phyloP scores from a whole-genome alignment of 257 asterid genomes.

The Jacaranda mimosifolia region DNA sequence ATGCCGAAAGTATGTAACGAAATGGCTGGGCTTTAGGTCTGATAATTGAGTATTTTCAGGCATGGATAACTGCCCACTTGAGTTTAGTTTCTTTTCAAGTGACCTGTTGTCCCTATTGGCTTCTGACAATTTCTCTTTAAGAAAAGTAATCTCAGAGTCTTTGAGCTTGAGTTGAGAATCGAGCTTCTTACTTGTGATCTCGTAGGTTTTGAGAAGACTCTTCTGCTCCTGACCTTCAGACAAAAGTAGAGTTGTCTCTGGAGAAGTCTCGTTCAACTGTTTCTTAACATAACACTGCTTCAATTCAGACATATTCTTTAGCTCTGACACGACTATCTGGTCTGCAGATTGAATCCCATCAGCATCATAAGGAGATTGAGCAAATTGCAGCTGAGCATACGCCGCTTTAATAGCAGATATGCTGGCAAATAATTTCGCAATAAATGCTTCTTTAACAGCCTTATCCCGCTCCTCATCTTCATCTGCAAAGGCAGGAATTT shows the following conservation, averaged over 20 bases:
- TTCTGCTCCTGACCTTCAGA: conserved; percentile 81
- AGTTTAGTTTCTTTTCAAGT: conserved; percentile 68
- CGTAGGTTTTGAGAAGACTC: conserved; percentile 61
- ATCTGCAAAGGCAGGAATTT: too few relatives aligned
- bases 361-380: conserved; percentile 78
- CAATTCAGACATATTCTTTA: conserved; percentile 64
- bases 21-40: conserved; percentile 56
- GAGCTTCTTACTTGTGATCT: conserved; percentile 64
- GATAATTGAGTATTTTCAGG: conserved; percentile 58
- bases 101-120: conserved; percentile 57
- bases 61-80: conserved; percentile 60
- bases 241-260: conserved; percentile 49
- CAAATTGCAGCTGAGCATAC: conserved; percentile 72
- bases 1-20: conserved; percentile 49
- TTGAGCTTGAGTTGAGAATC: conserved; percentile 75
- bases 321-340: conserved; percentile 62
- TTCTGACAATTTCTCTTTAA: conserved; percentile 66
- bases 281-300: conserved; percentile 69
- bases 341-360: conserved; percentile 87
- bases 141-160: conserved; percentile 67
- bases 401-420: conserved; percentile 73
- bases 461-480: conserved; percentile 40
- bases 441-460: conserved; percentile 62
- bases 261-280: conserved; percentile 56
- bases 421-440: conserved; percentile 74